Percentiles rank a stretch among this genome's conserved stretches.
Conservation (phyloP, 495 filamentous ascomycete species). For the Trichoderma parareesei region DNA sequence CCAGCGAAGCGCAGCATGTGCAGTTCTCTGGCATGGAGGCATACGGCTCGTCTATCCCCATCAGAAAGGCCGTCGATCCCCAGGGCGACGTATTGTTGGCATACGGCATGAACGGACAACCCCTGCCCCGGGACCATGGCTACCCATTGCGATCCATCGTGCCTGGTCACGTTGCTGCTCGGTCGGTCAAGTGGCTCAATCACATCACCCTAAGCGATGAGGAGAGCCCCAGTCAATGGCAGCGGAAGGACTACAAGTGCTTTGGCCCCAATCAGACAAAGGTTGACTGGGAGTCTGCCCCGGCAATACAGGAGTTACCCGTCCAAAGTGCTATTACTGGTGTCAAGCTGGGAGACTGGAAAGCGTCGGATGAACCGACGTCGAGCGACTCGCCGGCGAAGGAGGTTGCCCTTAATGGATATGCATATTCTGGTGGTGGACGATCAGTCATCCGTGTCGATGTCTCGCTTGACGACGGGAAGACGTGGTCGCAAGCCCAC, state of each 20-base stretch:
- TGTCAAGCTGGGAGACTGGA: constrained; percentile 32
- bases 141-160: constrained; percentile 52
- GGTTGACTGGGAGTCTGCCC: constrained; percentile 46
- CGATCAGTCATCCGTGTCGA: constrained; percentile 47
- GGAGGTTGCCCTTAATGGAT: constrained; percentile 25
- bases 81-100: constrained; percentile 53
- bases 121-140: constrained; percentile 50
- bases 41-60: constrained; percentile 53
- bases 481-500: constrained; percentile 44
- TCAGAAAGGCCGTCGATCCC: constrained; percentile 45
- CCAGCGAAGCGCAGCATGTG: constrained; percentile 37
- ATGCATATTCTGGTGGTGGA: constrained; percentile 54
- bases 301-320: constrained; percentile 53
- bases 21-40: constrained; percentile 52
- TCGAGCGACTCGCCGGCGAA: background rate
- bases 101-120: constrained; percentile 51
- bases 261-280: constrained; percentile 51
- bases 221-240: constrained; percentile 51
- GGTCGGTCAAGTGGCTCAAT: constrained; percentile 60
- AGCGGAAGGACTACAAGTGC: constrained; percentile 55
- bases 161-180: constrained; percentile 52
- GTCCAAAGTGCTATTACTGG: constrained; percentile 46
- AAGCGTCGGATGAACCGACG: constrained; percentile 25
- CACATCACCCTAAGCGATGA: constrained; percentile 50
- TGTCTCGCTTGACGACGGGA: constrained; percentile 46